A percentile compares a stretch with the other conserved stretches of the same genome.
Evolutionary conservation across 176 grass and related monocot species (phyloP).

Genomic region (Zizania latifolia): DNA sequence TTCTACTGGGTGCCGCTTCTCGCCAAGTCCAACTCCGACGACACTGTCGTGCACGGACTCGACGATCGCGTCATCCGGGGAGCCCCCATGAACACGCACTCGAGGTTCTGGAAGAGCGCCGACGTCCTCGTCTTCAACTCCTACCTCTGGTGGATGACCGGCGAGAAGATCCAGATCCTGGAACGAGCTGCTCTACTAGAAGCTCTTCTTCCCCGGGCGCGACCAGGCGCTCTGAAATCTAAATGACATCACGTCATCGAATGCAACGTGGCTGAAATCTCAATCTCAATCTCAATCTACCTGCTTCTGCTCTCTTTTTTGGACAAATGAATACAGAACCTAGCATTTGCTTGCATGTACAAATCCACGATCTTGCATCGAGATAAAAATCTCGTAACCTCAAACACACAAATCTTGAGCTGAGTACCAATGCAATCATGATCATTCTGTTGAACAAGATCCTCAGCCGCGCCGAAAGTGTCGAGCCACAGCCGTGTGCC

Average conservation of each 20-base stretch:
- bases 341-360: not conserved
- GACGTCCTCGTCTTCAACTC: too few relatives aligned
- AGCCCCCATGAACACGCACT: conserved; percentile 47
- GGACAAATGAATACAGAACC: not conserved
- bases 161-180: conserved; percentile 46
- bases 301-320: not conserved
- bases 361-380: not conserved
- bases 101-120: conserved; percentile 46
- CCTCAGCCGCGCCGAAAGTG: too few relatives aligned
- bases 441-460: too few relatives aligned
- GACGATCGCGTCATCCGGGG: conserved; percentile 43
- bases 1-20: conserved; percentile 67
- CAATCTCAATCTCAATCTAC: too few relatives aligned
- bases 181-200: conserved; percentile 70
- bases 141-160: conserved; percentile 59
- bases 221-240: conserved; percentile 33
- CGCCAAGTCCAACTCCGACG: conserved; percentile 54
- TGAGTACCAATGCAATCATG: too few relatives aligned
- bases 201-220: conserved; percentile 58
- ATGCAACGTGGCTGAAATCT: too few relatives aligned
- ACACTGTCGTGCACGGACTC: conserved; percentile 29
- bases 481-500: too few relatives aligned
- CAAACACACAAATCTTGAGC: too few relatives aligned
- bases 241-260: not conserved
- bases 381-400: not conserved